These are phyloP conservation scores for Parafenestella ontariensis DNA, from an alignment of 2,329 filamentous ascomycete genomes.

Conservation along the genomic window DNA sequence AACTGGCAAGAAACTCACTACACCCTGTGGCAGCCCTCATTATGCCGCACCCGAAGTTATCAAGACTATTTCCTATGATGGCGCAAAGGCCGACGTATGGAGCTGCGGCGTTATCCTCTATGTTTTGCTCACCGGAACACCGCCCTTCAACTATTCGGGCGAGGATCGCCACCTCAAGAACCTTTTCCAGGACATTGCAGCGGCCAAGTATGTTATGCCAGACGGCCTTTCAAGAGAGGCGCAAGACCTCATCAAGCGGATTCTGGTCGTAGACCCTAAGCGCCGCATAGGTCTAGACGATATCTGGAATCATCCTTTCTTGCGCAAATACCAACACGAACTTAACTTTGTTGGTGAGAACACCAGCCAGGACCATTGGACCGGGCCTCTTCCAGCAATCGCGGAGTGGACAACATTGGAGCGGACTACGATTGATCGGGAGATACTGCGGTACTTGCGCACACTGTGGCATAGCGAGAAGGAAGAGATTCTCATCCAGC, in stretches of 20 bases:
- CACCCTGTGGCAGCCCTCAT: constrained; percentile 94
- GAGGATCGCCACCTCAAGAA: constrained; percentile 62
- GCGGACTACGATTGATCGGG: constrained; percentile 75
- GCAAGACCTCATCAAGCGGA: constrained; percentile 77
- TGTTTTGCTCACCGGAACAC: constrained; percentile 80
- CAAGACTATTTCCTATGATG: constrained; percentile 76
- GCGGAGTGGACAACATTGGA: constrained; percentile 69
- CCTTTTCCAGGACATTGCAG: constrained; percentile 67
- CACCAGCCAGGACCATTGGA: constrained; percentile 57
- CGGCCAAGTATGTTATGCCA: constrained; percentile 57
- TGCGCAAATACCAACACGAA: constrained; percentile 78
- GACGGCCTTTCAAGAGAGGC: constrained; percentile 68
- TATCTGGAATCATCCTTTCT: constrained; percentile 87
- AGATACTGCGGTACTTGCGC: constrained; percentile 83
- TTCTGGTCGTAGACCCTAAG: constrained; percentile 79
- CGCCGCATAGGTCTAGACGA: constrained; percentile 79
- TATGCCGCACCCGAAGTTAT: constrained; percentile 96
- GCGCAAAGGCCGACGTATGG: constrained; percentile 91
- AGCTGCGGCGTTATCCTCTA: constrained; percentile 93
- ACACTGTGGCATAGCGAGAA: constrained; percentile 90
- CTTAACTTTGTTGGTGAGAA: constrained; percentile 71
- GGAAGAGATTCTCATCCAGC: constrained; percentile 73
- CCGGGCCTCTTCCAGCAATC: constrained; percentile 63
- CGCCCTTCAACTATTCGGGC: constrained; percentile 73
- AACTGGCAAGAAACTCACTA: constrained; percentile 77